A percentile compares a stretch with the other conserved stretches of the same genome.
These are phyloP conservation scores for Komagataella phaffii DNA, from an alignment of 805 yeast genomes.

Conservation along the genomic window DNA sequence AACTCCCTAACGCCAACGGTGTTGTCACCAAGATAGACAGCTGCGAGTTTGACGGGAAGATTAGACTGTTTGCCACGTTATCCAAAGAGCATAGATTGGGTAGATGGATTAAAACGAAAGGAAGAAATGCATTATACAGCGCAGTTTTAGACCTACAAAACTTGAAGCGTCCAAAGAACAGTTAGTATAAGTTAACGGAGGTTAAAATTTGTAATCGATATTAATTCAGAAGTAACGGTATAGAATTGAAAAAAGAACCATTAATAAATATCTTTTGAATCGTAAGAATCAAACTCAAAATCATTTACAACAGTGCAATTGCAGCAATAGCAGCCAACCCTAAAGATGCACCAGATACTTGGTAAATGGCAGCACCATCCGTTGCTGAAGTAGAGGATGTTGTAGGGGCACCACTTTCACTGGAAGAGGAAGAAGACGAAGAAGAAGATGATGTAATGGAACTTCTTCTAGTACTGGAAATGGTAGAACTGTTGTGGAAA, in stretches of 20 bases:
- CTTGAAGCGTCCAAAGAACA: neutral
- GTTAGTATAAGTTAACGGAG: neutral
- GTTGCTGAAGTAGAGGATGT: slow-evolving; percentile 17
- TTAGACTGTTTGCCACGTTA: slow-evolving; percentile 49
- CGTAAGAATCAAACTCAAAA: neutral
- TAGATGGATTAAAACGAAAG: slow-evolving; percentile 59
- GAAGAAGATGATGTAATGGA: slow-evolving; percentile 5
- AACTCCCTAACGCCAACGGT: slow-evolving; percentile 51
- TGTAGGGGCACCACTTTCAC: slow-evolving; percentile 10
- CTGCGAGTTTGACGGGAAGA: slow-evolving; percentile 31
- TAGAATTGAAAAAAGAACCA: neutral
- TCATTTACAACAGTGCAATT: slow-evolving; percentile 20
- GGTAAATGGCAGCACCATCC: slow-evolving; percentile 18
- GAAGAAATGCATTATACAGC: slow-evolving; percentile 59
- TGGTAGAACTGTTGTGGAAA: slow-evolving; percentile 3
- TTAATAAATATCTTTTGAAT: neutral
- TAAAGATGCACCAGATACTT: slow-evolving; percentile 16
- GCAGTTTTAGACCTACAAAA: slow-evolving; percentile 24
- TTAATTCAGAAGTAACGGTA: neutral
- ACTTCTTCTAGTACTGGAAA: slow-evolving; percentile 3
- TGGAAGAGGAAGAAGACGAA: slow-evolving; percentile 8
- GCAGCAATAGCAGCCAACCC: slow-evolving; percentile 22
- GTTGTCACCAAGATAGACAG: slow-evolving; percentile 51
- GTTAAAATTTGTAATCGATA: slow-evolving; percentile 1
- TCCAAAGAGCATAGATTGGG: slow-evolving; percentile 85